These are phyloP conservation scores for Pistacia integerrima DNA, from an alignment of 345 rosid genomes.

Conservation along the genomic window DNA sequence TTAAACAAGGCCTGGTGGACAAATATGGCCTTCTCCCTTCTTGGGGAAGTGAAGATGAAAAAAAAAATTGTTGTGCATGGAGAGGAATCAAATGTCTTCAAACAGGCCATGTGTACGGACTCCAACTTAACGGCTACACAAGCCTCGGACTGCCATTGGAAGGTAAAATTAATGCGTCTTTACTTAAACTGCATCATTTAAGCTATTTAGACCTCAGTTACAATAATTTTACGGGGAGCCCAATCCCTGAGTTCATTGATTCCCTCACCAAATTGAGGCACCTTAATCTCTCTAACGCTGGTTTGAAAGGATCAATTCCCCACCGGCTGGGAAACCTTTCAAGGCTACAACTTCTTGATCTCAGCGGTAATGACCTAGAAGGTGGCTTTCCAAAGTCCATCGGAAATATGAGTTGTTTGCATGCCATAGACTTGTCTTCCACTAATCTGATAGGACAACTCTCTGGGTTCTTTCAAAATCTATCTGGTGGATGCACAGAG, in stretches of 20 bases:
- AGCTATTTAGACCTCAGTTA: not conserved
- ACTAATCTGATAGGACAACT: not conserved
- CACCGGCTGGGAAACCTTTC: slow-evolving; percentile 18
- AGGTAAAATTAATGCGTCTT: not conserved
- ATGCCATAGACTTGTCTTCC: not conserved
- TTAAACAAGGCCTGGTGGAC: no score
- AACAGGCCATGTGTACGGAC: not conserved
- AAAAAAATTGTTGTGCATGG: slow-evolving; percentile 26
- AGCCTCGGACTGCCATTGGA: not conserved
- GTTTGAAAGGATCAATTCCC: not conserved
- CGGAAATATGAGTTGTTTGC: not conserved
- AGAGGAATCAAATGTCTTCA: slow-evolving; percentile 18
- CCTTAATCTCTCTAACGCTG: not conserved
- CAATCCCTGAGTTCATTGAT: not conserved
- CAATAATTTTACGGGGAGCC: not conserved
- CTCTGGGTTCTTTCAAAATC: not conserved
- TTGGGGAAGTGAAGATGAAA: no score
- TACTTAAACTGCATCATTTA: slow-evolving; percentile 2
- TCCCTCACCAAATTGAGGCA: slow-evolving; percentile 1
- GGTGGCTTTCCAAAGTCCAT: not conserved
- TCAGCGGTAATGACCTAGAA: not conserved
- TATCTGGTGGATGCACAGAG: slow-evolving; percentile 8
- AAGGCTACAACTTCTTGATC: slow-evolving; percentile 11
- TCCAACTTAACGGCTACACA: slow-evolving; percentile 6
- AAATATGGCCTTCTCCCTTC: no score